phyloP scores from a whole-genome alignment of 2,329 filamentous ascomycete genomes.

The Botryotinia globosa region DNA sequence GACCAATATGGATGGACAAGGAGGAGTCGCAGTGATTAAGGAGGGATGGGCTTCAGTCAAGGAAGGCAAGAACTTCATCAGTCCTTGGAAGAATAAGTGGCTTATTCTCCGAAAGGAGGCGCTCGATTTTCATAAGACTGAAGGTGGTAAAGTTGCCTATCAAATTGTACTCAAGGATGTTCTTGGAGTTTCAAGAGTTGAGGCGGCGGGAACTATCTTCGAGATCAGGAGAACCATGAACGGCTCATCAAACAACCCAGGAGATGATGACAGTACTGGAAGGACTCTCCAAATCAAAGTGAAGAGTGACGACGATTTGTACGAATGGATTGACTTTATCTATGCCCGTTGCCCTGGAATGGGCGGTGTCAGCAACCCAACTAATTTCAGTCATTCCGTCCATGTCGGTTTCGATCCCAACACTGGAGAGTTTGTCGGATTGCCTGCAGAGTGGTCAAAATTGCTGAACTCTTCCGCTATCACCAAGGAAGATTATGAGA shows the following conservation, averaged over 20 bases:
- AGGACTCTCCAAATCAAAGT: conserved; percentile 89
- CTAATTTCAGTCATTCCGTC: conserved; percentile 95
- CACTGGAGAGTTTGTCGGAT: conserved; percentile 89
- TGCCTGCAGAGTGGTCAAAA: conserved; percentile 96
- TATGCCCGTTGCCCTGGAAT: conserved; percentile 96
- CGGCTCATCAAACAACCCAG: conserved; percentile 66
- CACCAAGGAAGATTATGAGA: conserved; percentile 97
- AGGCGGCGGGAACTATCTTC: conserved; percentile 87
- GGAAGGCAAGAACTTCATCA: conserved; percentile 83
- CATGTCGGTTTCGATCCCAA: conserved; percentile 97
- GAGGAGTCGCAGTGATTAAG: conserved; percentile 72
- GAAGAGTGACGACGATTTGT: conserved; percentile 93
- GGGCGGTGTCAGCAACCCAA: conserved; percentile 97
- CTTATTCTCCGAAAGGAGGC: conserved; percentile 89
- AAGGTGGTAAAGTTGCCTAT: conserved; percentile 83
- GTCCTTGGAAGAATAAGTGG: conserved; percentile 86
- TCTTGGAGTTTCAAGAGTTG: conserved; percentile 84
- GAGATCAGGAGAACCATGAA: conserved; percentile 80
- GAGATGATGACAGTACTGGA: conserved; percentile 70
- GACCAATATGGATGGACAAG: conserved; percentile 56
- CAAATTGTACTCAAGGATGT: conserved; percentile 84
- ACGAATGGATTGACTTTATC: conserved; percentile 98
- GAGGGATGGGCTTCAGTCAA: conserved; percentile 84
- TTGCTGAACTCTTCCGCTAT: conserved; percentile 93
- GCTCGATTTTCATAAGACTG: conserved; percentile 90